phyloP scores from a whole-genome alignment of 371 early-diverging fungal genomes.

The Lichtheimia hyalospora region DNA sequence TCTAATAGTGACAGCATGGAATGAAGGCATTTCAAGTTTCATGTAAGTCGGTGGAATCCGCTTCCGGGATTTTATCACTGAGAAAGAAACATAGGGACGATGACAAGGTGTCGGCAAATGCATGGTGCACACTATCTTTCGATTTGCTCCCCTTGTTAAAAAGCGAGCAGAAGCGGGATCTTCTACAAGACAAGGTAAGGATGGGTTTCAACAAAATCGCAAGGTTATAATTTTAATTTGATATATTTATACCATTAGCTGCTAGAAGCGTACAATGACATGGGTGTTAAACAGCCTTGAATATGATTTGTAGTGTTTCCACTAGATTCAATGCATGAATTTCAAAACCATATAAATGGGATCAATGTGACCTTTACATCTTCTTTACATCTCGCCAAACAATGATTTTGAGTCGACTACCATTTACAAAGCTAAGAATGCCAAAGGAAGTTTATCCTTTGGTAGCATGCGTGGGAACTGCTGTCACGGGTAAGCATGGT shows the following conservation, averaged over 20 bases:
- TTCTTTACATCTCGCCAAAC: background rate
- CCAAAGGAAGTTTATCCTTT: slow-evolving; percentile 20
- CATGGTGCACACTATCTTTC: slow-evolving; percentile 7
- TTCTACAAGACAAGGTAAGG: background rate
- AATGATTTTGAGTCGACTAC: background rate
- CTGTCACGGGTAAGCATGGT: slow-evolving; percentile 12
- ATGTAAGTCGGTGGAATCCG: slow-evolving; percentile 1
- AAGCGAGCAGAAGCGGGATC: background rate
- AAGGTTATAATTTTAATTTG: background rate
- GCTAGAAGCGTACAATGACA: background rate
- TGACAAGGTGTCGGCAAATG: background rate
- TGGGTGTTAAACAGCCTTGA: background rate
- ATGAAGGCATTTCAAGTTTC: slow-evolving; percentile 18
- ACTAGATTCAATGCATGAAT: background rate
- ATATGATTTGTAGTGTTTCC: background rate
- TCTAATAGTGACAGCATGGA: slow-evolving; percentile 15
- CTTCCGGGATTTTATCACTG: background rate
- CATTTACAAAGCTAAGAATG: slow-evolving; percentile 5
- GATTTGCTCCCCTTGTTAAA: slow-evolving; percentile 4
- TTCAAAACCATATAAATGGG: background rate
- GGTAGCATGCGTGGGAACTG: slow-evolving; percentile 12
- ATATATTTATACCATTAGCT: background rate
- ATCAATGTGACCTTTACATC: background rate
- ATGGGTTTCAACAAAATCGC: background rate
- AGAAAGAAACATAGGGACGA: slow-evolving; percentile 5